These are phyloP conservation scores for Ascochyta pisi DNA, from an alignment of 2,329 filamentous ascomycete genomes.

Conservation along the genomic window DNA sequence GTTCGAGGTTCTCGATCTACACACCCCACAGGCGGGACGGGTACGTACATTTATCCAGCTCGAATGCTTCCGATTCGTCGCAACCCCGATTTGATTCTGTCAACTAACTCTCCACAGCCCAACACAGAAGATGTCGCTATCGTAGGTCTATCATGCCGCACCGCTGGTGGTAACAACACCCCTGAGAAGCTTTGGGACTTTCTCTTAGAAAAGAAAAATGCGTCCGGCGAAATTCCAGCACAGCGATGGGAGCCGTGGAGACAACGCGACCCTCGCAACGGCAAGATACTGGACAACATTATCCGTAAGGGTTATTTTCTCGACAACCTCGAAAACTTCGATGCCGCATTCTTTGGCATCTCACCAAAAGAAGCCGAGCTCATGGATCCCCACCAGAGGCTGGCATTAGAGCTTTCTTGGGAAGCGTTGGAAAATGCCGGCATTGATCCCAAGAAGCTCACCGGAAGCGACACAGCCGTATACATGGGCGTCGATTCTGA, in stretches of 20 bases:
- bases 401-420: constrained; percentile 33
- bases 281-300: constrained; percentile 32
- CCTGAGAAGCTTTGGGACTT: constrained; percentile 47
- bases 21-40: not conserved
- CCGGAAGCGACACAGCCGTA: constrained; percentile 33
- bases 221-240: constrained; percentile 38
- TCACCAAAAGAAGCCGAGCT: constrained; percentile 37
- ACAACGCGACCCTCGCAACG: constrained; percentile 34
- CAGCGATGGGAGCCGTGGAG: constrained; percentile 44
- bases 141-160: constrained; percentile 45
- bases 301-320: constrained; percentile 43
- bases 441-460: constrained; percentile 23
- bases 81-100: not conserved
- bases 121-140: constrained; percentile 37
- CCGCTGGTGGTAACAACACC: constrained; percentile 37
- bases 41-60: not conserved
- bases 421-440: constrained; percentile 41
- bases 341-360: constrained; percentile 40
- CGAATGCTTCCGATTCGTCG: not conserved
- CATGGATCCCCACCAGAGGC: constrained; percentile 39
- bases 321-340: constrained; percentile 34
- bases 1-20: constrained; percentile 2
- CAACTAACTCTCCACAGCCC: not conserved
- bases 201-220: constrained; percentile 37
- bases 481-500: constrained; percentile 35